Base-by-base conservation (phyloP, 1,139 yeast genomes). In the Kurtzmaniella quercitrusa region DNA sequence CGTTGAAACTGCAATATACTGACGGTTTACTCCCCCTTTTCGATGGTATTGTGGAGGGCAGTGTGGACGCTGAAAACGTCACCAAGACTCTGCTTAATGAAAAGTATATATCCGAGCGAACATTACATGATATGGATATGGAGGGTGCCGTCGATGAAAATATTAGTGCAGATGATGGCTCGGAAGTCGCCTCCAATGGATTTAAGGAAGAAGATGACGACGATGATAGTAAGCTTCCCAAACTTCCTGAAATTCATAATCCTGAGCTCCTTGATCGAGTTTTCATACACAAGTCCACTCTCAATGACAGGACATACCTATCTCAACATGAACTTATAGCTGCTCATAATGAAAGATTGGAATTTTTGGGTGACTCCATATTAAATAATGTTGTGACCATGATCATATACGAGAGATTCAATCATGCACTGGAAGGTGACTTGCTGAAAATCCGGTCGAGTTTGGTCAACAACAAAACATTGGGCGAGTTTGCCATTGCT, bases 291-390 rank as follows among this genome's bases (percentile, higher is more conserved):
- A 82, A 82, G 50, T 89, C 97, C 0, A 70, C 80, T 5, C 76
- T 84, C 21, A 79, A 80, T 47, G 78, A 78, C 48, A 77, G 80
- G 50, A 62, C 78, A 7, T 80, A 80, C 52, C 61, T 84, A 41
- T 68, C 78, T 9, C 77, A 74, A 41, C 63, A 68, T 2, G 93
- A 85, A 49, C 68, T 78, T 44, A 68, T 84, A 20, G 69, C 74
- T 39, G 66, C 81, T 2, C 93, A 89, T 56, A 89, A 93, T 60
- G 98, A 94, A 67, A 74, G 98, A 42, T 70, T 93, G 33, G 99
- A 94, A 63, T 94, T 89, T 57, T 66, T 89, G 36, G 99, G 99
- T 17, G 99, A 94, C 63, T 83, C 98, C 0, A 79, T 89, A 16
- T 68, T 93, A 49, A 88, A 89, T 56, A 78, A 78, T 47, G 69